Evolutionary conservation across 345 rosid species (phyloP).

Genomic region (Boechera retrofracta): DNA sequence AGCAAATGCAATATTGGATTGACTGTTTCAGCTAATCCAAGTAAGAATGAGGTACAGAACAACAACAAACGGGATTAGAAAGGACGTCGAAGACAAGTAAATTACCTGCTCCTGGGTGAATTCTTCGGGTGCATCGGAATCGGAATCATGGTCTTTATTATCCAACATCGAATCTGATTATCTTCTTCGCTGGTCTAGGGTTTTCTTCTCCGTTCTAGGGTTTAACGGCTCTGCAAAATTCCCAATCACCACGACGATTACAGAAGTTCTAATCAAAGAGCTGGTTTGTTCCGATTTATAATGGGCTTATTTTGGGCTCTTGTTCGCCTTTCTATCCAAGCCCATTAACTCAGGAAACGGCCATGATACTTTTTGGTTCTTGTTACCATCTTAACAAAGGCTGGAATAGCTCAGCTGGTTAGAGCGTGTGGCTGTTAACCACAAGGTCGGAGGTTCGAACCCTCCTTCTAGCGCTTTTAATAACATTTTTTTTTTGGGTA

Average conservation of each 20-base stretch:
- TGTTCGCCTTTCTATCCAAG: not conserved
- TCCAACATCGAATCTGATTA: constrained; percentile 52
- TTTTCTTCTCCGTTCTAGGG: constrained; percentile 43
- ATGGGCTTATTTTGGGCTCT: constrained; percentile 73
- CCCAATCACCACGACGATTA: constrained; percentile 60
- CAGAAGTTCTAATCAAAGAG: constrained; percentile 56
- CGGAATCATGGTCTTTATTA: constrained; percentile 58
- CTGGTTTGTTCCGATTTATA: constrained; percentile 52
- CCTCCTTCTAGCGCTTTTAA: constrained; percentile 50
- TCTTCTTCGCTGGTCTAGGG: constrained; percentile 43
- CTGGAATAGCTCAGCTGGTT: constrained; percentile 91
- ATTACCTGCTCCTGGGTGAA: constrained; percentile 76
- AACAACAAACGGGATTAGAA: not conserved
- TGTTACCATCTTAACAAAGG: not conserved
- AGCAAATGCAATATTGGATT: not conserved
- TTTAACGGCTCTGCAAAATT: constrained; percentile 58
- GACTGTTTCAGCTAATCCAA: constrained; percentile 10
- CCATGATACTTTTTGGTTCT: not conserved
- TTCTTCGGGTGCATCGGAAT: constrained; percentile 74
- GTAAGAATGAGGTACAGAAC: not conserved
- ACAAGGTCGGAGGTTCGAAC: constrained; percentile 92
- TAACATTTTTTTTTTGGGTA: not conserved
- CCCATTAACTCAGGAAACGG: not conserved
- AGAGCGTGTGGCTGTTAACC: constrained; percentile 93
- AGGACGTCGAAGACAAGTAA: too few relatives aligned